Evolutionary conservation across 1,284 basidiomycete genomes (phyloP).

Genomic region (Inonotus hispidus): DNA sequence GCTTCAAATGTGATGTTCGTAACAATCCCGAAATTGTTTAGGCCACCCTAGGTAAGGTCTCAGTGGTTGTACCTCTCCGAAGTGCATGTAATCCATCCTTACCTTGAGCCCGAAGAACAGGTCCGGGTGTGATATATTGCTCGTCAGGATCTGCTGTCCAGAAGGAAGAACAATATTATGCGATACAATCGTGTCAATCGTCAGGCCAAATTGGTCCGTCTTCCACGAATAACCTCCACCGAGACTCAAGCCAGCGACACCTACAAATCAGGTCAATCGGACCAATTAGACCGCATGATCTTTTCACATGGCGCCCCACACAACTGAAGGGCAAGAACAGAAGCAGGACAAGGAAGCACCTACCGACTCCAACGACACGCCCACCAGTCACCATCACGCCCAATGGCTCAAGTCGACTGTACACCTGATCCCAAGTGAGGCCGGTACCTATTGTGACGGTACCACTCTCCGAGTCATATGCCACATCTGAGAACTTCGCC

Average conservation of each 20-base stretch:
- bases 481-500: slow-evolving; percentile 20
- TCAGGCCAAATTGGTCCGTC: slow-evolving; percentile 17
- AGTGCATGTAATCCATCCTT: neutral
- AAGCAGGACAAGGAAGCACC: neutral
- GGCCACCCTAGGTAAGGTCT: slow-evolving; percentile 1
- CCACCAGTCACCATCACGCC: slow-evolving; percentile 24
- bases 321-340: neutral
- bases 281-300: neutral
- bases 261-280: neutral
- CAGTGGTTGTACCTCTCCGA: neutral
- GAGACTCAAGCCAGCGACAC: slow-evolving; percentile 14
- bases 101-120: slow-evolving; percentile 19
- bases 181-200: slow-evolving; percentile 16
- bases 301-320: neutral
- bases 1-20: slow-evolving; percentile 7
- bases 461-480: slow-evolving; percentile 13
- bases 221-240: slow-evolving; percentile 20
- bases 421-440: slow-evolving; percentile 25
- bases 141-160: slow-evolving; percentile 4
- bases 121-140: slow-evolving; percentile 12
- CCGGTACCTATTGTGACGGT: slow-evolving; percentile 21
- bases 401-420: slow-evolving; percentile 18
- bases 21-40: slow-evolving; percentile 19
- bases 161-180: slow-evolving; percentile 14
- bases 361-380: slow-evolving; percentile 21